Evolutionary conservation across 129 eudicot species (phyloP), one percentile per base, ranked within the genome.

Genomic region (Lonicera japonica): DNA sequence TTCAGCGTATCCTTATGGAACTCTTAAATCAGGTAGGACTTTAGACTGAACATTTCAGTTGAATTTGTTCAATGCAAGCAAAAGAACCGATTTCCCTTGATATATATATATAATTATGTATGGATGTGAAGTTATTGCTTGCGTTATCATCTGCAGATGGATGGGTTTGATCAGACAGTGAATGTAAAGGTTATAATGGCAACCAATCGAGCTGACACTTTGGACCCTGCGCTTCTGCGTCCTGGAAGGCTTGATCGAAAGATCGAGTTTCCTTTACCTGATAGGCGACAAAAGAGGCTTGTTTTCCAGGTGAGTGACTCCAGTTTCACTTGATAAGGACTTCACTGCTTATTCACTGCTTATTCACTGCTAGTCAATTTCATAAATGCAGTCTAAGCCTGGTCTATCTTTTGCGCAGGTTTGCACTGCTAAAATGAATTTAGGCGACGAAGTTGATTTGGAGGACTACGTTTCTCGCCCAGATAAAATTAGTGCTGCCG

Each of bases 401-500:
- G 24, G 54, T n/a, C 21, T 11, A 54, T 25, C 1, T 70, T 55
- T 43, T 47, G 8, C 58, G 51, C 77, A 90, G 97, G 97, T 86
- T 53, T 86, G 94, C 74, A 90, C 97, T 36, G 89, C 92, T 36
- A 90, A 90, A 54, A 89, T 86, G 97, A 89, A 86, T 68, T 67
- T 90, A 19, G 75, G 95, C 56, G 95, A 83, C 51, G 97, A 90
- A 68, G 95, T 90, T 73, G 95, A 83, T 74, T 77, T 90, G 69
- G 95, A 86, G 80, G 94, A 90, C 71, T 90, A 90, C 19, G 94
- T 90, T 52, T 86, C 95, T 53, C 89, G 94, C 29, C 97, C 95
- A 1, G 97, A 83, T 73, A 86, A 90, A 72, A 90, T 84, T 9
- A 84, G 97, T 82, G 97, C 97, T 63, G 97, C 97, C 63, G 95